Percentiles rank a stretch among this genome's conserved stretches.
phyloP scores from a whole-genome alignment of 305 asterid species.

The Nicotiana rustica region DNA sequence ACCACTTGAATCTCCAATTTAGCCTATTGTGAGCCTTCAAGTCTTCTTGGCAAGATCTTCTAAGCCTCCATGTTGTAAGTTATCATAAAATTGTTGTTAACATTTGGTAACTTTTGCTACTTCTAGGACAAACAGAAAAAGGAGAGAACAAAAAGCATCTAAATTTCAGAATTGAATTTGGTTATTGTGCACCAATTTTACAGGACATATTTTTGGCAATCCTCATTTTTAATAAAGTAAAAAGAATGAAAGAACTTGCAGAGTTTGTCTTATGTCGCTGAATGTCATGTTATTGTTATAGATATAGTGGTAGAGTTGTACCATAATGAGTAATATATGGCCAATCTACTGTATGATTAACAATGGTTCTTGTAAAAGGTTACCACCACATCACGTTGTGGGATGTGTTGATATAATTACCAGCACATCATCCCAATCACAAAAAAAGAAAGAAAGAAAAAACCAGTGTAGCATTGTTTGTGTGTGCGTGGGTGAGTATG shows the following conservation, averaged over 20 bases:
- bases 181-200: no score
- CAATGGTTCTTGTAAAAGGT: background rate
- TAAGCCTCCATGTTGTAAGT: background rate
- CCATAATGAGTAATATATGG: constrained; percentile 17
- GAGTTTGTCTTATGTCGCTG: no score
- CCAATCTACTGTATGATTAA: background rate
- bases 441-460: background rate
- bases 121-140: no score
- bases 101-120: no score
- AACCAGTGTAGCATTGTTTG: background rate
- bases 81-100: background rate
- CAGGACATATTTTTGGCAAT: no score
- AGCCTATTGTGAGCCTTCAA: constrained; percentile 18
- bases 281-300: no score
- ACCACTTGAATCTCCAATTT: background rate
- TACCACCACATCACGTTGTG: background rate
- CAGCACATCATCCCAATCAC: background rate
- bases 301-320: background rate
- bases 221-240: no score
- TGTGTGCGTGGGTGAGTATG: background rate
- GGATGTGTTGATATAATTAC: constrained; percentile 7
- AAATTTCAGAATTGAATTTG: no score
- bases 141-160: no score
- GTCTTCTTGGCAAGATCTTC: background rate
- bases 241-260: no score